Evolutionary conservation across 2,329 filamentous ascomycete genomes (phyloP).

Genomic region (Monosporascus sp.): DNA sequence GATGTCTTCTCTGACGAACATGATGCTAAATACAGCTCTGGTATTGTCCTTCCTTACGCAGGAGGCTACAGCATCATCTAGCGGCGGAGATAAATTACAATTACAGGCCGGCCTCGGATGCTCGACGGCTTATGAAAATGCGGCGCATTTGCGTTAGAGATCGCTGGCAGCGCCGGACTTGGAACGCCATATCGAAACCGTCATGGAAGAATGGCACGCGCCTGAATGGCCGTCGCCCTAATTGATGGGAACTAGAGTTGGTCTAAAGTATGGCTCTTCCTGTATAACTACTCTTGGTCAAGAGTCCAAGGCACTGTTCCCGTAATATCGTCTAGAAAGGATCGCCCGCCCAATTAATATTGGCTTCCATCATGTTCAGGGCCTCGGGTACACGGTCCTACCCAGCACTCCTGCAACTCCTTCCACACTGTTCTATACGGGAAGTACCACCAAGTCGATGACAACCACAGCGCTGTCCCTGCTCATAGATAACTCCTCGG

Average conservation of each 20-base stretch:
- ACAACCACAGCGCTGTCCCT: constrained; percentile 43
- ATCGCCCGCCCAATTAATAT: not conserved
- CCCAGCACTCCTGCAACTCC: constrained; percentile 32
- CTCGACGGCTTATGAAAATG: too few relatives aligned
- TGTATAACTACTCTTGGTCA: not conserved
- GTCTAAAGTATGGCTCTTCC: constrained; percentile 21
- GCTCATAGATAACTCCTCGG: constrained; percentile 39
- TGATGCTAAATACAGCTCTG: too few relatives aligned
- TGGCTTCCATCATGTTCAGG: constrained; percentile 21
- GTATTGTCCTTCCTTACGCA: too few relatives aligned
- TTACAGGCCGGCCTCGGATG: too few relatives aligned
- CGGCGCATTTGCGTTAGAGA: too few relatives aligned
- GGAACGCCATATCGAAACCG: constrained; percentile 16
- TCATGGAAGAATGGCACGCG: constrained; percentile 31
- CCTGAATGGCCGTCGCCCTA: constrained; percentile 36
- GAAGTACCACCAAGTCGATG: constrained; percentile 52
- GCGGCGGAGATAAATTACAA: too few relatives aligned
- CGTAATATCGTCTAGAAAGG: too few relatives aligned
- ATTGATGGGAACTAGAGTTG: constrained; percentile 31
- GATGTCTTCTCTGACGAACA: too few relatives aligned
- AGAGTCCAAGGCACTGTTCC: too few relatives aligned
- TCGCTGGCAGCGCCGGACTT: not conserved
- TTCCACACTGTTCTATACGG: constrained; percentile 49
- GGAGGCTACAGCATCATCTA: too few relatives aligned
- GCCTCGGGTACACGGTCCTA: constrained; percentile 31